Base-by-base conservation (phyloP, 1,139 yeast genomes). In the Kurtzmaniella quercitrusa region DNA sequence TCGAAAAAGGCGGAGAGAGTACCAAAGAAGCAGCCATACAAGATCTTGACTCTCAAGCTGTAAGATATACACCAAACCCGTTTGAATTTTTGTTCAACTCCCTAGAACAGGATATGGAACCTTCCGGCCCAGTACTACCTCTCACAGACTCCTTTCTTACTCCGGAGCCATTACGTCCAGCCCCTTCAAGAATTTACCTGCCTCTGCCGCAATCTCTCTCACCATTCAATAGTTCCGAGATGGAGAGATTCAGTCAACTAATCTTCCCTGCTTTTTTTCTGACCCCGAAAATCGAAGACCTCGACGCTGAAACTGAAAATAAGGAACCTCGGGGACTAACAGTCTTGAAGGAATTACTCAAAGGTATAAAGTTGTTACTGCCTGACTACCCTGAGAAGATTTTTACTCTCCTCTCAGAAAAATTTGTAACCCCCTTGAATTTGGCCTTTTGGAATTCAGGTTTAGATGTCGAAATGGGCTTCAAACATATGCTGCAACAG, bases 401-500 rank as follows among this genome's bases (percentile, higher is more conserved):
- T 16, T n/a, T 38, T n/a, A 9, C 14, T 6, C 5, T 12, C 9
- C 16, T 38, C 8, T n/a, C 27, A 10, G 40, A 38, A 4, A 38
- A 12, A 12, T 19, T 12, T 23, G 18, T 19, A 15, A 29, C 34
- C 5, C 18, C 37, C 18, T 18, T 34, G 3, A 23, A 36, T 15
- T 29, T 36, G 12, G 16, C 24, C 2, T 39, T 36, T 18, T 29
- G 39, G 11, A 39, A 37, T 17, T 34, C 40, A 14, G 29, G 23
- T 14, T 39, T 24, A 16, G 37, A 42, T 7, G 44, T 42, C 18
- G 41, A 33, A 23, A 11, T 23, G n/a, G 45, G 36, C 19, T 44
- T 21, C 41, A 36, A 23, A 37, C 55, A 44, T 50, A 53, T 37
- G 57, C 52, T 27, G 63, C 60, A 2, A 55, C 61, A 3, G 41